A percentile compares a stretch with the other conserved stretches of the same genome.
These are phyloP conservation scores for Suhomyces faveliae DNA, from an alignment of 805 yeast genomes.

Conservation along the genomic window DNA sequence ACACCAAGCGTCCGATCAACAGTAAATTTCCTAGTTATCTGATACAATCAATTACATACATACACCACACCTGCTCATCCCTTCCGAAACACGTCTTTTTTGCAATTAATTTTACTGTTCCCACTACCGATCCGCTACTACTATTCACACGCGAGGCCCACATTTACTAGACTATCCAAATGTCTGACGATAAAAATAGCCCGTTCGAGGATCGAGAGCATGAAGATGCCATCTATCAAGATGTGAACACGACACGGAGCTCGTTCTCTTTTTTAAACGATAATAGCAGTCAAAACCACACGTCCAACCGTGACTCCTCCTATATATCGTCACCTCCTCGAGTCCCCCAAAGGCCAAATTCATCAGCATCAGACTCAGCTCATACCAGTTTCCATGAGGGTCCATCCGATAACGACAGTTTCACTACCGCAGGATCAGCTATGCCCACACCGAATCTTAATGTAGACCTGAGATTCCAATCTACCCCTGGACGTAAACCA, in stretches of 20 bases:
- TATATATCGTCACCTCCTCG: not conserved
- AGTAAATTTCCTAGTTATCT: not conserved
- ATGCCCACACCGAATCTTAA: slow-evolving; percentile 28
- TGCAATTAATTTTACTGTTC: too few relatives aligned
- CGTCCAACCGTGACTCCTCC: not conserved
- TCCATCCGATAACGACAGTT: not conserved
- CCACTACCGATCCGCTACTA: too few relatives aligned
- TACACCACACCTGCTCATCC: too few relatives aligned
- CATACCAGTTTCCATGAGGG: not conserved
- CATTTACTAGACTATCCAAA: not conserved
- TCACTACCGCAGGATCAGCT: slow-evolving; percentile 9
- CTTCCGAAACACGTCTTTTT: too few relatives aligned
- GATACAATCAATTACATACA: not conserved
- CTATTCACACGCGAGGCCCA: not conserved
- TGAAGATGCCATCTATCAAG: not conserved
- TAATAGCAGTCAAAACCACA: not conserved
- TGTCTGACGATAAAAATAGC: not conserved
- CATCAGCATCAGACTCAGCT: not conserved
- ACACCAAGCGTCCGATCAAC: not conserved
- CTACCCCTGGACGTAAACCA: slow-evolving; percentile 16
- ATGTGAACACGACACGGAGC: slow-evolving; percentile 2
- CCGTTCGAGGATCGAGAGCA: not conserved
- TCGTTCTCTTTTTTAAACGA: slow-evolving; percentile 4
- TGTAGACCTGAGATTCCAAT: slow-evolving; percentile 12
- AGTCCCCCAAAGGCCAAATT: not conserved